Evolutionary conservation across 108 stramenopile genomes (phyloP), one percentile per base, ranked within the genome.

Genomic region (Poteriospumella lacustris): DNA sequence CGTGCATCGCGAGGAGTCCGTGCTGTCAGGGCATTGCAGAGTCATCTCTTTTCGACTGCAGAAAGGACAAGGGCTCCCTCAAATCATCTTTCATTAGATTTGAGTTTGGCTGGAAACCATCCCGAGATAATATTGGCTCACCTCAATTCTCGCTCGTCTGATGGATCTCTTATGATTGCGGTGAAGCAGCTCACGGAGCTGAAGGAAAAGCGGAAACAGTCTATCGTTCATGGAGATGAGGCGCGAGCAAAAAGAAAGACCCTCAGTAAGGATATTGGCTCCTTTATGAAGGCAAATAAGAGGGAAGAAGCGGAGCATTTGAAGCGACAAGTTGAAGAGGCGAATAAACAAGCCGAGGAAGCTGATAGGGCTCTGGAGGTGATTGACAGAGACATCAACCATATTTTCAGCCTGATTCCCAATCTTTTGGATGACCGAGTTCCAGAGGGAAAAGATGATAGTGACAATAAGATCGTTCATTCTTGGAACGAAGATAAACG

Each of bases 401-500:
- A 44, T 2, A 44, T 97, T 58, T 84, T 95, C 69, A 89, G 89
- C 38, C 87, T 87, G 5, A 85, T 97, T 44, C 96, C 96, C 56
- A 97, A 97, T 73, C 84, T 97, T 58, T 81, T 97, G 75, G 94
- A 58, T 36, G 5, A 39, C 9, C 31, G 76, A 58, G 56, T 58
- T 2, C 44, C 76, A 2, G 5, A 59, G 24, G 76, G 96, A 2
- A 70, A 83, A 58, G 88, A 91, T 68, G 95, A 97, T 58, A 79
- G 58, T 12, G 79, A 89, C 2, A 97, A 97, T 77, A 88, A 87
- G 67, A 82, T 87, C 26, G 92, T 95, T n/a, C 52, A 64, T 0
- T 76, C 79, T 43, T 97, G 95, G 95, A 94, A 94, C 19, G 79
- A 76, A 43, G 82, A 88, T 70, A 79, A 90, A 62, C 90, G 87